phyloP scores from a whole-genome alignment of 805 yeast genomes.

The Schwanniomyces yamadae region DNA sequence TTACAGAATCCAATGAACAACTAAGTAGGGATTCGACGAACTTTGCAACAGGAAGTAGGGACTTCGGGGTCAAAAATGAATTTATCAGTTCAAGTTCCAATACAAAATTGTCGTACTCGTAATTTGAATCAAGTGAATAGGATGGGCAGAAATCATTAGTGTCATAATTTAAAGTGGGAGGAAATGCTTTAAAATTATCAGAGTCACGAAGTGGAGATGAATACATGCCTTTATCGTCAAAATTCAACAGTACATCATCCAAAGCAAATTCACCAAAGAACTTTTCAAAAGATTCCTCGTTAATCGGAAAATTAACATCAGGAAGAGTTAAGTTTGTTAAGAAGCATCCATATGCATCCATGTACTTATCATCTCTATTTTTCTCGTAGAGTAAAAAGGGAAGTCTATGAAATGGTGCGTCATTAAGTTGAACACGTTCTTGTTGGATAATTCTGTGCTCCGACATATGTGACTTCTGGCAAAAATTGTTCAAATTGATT shows the following conservation, averaged over 20 bases:
- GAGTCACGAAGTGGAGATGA: neutral
- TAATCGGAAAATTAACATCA: constrained; percentile 58
- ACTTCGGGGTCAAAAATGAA: constrained; percentile 46
- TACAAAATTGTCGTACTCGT: constrained; percentile 55
- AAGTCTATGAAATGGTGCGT: constrained; percentile 79
- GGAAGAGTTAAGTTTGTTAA: constrained; percentile 65
- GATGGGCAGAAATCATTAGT: constrained; percentile 33
- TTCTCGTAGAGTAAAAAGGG: constrained; percentile 65
- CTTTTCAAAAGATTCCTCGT: constrained; percentile 35
- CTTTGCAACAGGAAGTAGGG: constrained; percentile 37
- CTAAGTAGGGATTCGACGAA: constrained; percentile 33
- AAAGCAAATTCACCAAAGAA: too few relatives aligned
- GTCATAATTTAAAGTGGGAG: constrained; percentile 26
- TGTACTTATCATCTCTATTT: constrained; percentile 47
- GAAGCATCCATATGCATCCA: constrained; percentile 50
- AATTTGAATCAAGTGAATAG: constrained; percentile 32
- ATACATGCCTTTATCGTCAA: too few relatives aligned
- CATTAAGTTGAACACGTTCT: constrained; percentile 64
- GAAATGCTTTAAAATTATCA: neutral
- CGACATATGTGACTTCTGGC: constrained; percentile 48
- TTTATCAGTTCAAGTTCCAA: constrained; percentile 53
- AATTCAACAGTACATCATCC: too few relatives aligned
- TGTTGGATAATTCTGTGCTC: constrained; percentile 56
- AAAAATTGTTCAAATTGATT: constrained; percentile 57
- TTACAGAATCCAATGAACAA: constrained; percentile 44